phyloP scores from a whole-genome alignment of 129 eudicot genomes.

The Arctium lappa region DNA sequence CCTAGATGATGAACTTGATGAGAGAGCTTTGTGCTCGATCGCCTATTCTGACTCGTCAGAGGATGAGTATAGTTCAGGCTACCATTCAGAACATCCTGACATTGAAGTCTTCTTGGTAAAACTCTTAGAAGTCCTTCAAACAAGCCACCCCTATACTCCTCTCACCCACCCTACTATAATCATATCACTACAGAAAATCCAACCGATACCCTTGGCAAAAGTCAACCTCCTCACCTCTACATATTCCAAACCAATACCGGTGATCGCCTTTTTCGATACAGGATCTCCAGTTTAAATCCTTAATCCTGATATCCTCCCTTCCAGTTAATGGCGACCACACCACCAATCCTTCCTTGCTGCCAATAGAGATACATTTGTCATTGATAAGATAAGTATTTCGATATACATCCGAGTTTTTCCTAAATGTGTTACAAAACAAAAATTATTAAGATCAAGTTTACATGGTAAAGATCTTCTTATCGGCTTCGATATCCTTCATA shows the following conservation, averaged over 20 bases:
- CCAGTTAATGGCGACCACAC: too few relatives aligned
- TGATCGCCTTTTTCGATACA: background rate
- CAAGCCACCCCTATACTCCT: too few relatives aligned
- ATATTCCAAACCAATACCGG: background rate
- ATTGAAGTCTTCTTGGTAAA: background rate
- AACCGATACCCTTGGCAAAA: background rate
- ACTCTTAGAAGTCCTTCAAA: too few relatives aligned
- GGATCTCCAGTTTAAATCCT: too few relatives aligned
- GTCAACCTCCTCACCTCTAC: background rate
- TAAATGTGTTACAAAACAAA: too few relatives aligned
- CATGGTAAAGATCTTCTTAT: background rate
- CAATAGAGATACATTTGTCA: too few relatives aligned
- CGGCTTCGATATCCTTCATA: background rate
- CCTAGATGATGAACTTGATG: background rate
- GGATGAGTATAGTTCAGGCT: background rate
- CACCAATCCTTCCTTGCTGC: too few relatives aligned
- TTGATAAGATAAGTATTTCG: too few relatives aligned
- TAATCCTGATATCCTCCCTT: too few relatives aligned
- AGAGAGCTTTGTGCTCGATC: background rate
- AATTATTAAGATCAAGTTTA: background rate
- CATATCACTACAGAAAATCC: background rate
- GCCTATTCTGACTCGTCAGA: background rate
- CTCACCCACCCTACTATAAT: too few relatives aligned
- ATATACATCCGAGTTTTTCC: too few relatives aligned
- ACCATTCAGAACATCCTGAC: background rate